phyloP scores from a whole-genome alignment of 2,329 filamentous ascomycete genomes.

The Alternaria triticimaculans region DNA sequence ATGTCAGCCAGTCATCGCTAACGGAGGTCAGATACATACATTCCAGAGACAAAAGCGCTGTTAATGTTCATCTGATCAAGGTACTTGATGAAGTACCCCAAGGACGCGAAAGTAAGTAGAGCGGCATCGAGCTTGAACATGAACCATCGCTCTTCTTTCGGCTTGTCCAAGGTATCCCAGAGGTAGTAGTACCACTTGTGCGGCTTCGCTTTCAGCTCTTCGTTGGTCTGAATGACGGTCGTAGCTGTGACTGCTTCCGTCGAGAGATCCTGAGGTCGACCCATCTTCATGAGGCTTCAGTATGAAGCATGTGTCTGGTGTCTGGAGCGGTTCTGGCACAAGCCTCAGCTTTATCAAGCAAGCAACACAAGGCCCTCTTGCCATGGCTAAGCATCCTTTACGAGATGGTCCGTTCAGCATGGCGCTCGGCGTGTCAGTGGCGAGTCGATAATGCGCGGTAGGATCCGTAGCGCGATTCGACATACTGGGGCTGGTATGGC shows the following conservation, averaged over 20 bases:
- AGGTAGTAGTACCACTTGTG: slow-evolving; percentile 27
- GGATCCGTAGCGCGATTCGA: slow-evolving; percentile 2
- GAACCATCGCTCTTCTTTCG: slow-evolving; percentile 31
- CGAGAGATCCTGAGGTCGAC: neutral
- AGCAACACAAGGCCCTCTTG: neutral
- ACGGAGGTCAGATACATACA: neutral
- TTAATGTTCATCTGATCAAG: slow-evolving; percentile 34
- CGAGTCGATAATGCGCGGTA: neutral
- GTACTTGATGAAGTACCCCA: slow-evolving; percentile 36
- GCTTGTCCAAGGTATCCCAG: slow-evolving; percentile 29
- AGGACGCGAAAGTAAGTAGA: slow-evolving; percentile 56
- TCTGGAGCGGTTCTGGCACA: neutral
- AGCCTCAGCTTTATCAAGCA: neutral
- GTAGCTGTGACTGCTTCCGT: neutral
- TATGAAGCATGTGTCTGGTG: neutral
- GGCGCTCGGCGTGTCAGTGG: neutral
- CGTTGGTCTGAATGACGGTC: neutral
- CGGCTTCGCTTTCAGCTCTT: neutral
- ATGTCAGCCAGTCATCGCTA: neutral
- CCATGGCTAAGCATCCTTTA: neutral
- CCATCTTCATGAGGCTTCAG: neutral
- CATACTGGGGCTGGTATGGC: slow-evolving; percentile 10
- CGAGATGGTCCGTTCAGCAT: neutral
- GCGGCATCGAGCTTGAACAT: slow-evolving; percentile 43
- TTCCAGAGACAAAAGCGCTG: slow-evolving; percentile 36